Conservation (phyloP, 805 yeast species). For the Suhomyces kilbournensis region DNA sequence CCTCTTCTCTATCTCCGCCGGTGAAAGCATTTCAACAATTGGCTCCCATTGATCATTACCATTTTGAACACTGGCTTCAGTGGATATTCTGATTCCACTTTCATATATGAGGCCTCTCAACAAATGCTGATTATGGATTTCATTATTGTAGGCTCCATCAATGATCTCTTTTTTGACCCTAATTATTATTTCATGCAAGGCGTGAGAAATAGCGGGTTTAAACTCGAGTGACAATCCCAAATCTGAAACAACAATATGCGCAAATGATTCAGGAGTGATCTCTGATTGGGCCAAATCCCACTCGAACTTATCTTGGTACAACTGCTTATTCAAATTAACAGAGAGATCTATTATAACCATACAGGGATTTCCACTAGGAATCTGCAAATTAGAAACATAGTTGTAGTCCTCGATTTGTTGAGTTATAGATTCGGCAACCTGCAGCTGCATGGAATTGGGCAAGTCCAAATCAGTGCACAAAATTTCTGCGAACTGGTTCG, state of each 20-base stretch:
- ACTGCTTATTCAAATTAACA: conserved; percentile 75
- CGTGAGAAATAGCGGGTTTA: conserved; percentile 82
- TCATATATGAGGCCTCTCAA: conserved; percentile 42
- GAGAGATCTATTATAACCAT: conserved; percentile 74
- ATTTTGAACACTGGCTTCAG: conserved; percentile 66
- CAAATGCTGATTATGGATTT: conserved; percentile 42
- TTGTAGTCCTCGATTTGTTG: conserved; percentile 79
- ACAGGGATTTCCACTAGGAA: conserved; percentile 47
- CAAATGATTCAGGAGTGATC: conserved; percentile 80
- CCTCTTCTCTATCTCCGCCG: conserved; percentile 90
- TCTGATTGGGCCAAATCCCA: conserved; percentile 69
- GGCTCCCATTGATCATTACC: conserved; percentile 88
- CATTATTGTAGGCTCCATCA: conserved; percentile 50
- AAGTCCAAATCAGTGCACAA: conserved; percentile 83
- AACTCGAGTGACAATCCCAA: conserved; percentile 83
- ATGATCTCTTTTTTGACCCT: conserved; percentile 77
- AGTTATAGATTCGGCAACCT: conserved; percentile 66
- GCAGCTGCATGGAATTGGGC: conserved; percentile 59
- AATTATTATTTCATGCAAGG: conserved; percentile 76
- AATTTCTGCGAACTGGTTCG: conserved; percentile 70
- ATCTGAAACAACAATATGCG: conserved; percentile 76
- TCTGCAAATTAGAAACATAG: conserved; percentile 57
- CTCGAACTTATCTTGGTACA: conserved; percentile 89
- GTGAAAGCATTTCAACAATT: conserved; percentile 76
- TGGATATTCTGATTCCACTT: conserved; percentile 40